These are phyloP conservation scores for Neofusicoccum parvum DNA, from an alignment of 2,329 filamentous ascomycete genomes.

Conservation along the genomic window DNA sequence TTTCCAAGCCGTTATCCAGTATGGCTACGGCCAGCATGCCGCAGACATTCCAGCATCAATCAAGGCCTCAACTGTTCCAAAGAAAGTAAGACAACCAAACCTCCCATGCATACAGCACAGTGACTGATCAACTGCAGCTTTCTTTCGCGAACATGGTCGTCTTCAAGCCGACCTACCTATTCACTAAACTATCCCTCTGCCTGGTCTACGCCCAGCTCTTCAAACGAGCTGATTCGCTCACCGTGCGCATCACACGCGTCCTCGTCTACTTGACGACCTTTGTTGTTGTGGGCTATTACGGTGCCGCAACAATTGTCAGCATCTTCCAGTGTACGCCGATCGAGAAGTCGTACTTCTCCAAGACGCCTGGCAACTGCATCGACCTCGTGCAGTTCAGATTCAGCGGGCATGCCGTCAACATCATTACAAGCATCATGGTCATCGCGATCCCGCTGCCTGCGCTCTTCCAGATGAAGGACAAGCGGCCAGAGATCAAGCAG, in stretches of 20 bases:
- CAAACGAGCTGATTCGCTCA: conserved; percentile 2
- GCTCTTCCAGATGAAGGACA: conserved; percentile 6
- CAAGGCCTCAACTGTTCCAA: neutral
- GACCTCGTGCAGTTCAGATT: conserved; percentile 5
- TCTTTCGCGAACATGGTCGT: conserved; percentile 9
- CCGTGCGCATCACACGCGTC: conserved; percentile 2
- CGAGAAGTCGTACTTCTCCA: conserved; percentile 5
- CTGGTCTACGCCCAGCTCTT: conserved; percentile 9
- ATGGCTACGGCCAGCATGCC: conserved; percentile 6
- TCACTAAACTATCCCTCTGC: conserved; percentile 8
- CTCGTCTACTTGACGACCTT: conserved; percentile 3
- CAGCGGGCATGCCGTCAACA: conserved; percentile 11
- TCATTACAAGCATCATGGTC: conserved; percentile 11
- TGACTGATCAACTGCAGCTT: neutral
- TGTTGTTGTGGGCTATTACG: conserved; percentile 1
- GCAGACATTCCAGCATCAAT: neutral
- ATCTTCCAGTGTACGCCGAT: conserved; percentile 2
- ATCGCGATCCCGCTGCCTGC: conserved; percentile 9
- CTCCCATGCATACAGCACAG: too few relatives aligned
- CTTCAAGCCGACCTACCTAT: conserved; percentile 4
- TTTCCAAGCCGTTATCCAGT: neutral
- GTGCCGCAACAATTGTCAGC: neutral
- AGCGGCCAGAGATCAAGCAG: conserved; percentile 11
- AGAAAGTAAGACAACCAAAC: neutral
- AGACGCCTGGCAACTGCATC: conserved; percentile 5